Evolutionary conservation across 371 early-diverging fungal species (phyloP).

Genomic region (Fennellomyces sp.): DNA sequence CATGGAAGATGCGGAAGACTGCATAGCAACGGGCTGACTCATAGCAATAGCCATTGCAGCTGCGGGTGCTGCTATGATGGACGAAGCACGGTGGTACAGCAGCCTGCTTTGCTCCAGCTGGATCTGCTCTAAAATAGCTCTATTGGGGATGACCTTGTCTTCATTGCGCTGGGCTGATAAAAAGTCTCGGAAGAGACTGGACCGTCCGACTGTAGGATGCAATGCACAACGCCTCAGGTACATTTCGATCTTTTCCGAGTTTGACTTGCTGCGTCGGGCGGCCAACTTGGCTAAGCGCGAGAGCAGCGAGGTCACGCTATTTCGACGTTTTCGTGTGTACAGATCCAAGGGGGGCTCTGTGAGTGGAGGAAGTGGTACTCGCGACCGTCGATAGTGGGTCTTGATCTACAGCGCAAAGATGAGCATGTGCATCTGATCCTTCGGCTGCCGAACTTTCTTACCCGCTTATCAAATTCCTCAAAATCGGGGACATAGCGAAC

Average conservation of each 20-base stretch:
- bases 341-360: conserved; percentile 2
- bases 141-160: conserved; percentile 9
- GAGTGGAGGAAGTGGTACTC: conserved; percentile 7
- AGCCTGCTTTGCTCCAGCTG: conserved; percentile 4
- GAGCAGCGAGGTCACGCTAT: conserved; percentile 4
- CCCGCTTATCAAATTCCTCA: conserved; percentile 52
- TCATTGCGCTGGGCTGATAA: conserved; percentile 25
- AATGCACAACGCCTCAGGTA: conserved; percentile 27
- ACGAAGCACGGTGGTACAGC: background rate
- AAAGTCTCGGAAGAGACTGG: conserved; percentile 30
- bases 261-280: conserved; percentile 12
- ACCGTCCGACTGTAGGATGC: conserved; percentile 22
- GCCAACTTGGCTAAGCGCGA: conserved; percentile 4
- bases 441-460: too few relatives aligned
- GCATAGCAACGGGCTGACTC: background rate
- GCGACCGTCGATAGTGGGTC: conserved; percentile 7
- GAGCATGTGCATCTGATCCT: too few relatives aligned
- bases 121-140: conserved; percentile 4
- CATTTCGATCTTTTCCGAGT: conserved; percentile 27
- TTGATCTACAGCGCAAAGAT: conserved; percentile 8
- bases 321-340: conserved; percentile 1
- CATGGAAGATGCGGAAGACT: background rate
- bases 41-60: background rate
- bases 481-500: conserved; percentile 62
- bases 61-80: background rate